Base-by-base conservation (phyloP, 2,329 filamentous ascomycete species). In the Talaromyces atroroseus region DNA sequence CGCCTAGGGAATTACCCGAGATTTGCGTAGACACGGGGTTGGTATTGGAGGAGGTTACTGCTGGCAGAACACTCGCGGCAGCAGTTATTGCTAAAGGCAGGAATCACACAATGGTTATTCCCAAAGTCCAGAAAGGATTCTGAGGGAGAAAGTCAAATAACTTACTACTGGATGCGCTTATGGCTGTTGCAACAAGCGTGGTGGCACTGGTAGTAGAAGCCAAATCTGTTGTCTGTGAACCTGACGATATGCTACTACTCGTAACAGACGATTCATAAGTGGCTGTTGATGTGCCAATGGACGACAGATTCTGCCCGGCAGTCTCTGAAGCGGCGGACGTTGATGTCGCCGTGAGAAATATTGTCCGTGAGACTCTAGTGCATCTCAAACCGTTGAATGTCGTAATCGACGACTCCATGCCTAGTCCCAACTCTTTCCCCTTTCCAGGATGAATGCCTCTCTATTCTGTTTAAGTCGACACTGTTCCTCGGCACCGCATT, bases 301-400 rank as follows among this genome's bases (percentile, higher is more conserved):
- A 48, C 12, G 44, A 40, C n/a, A 48, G 18, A 12, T 20, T 14
- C 11, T 16, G 42, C 34, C 29, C 51, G 21, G 26, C 44, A 12
- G 23, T 49, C n/a, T 48, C 45, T 44, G 61, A 51, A n/a, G 58
- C 54, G 56, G 40, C 50, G 16, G 56, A 38, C 16, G 54, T 38
- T 29, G 56, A 54, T 46, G 12, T 40, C 45, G 58, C 54, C 12
- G 54, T 57, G n/a, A 64, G 61, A 29, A 60, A 51, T 40, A 53
- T 20, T 21, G 53, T 59, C 32, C 61, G 61, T 47, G 57, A 59
- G 34, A 65, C 52, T 54, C 64, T 65, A 40, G 63, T 65, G 54
- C 64, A 68, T 61, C 62, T 59, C 46, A 62, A 59, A 38, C 64
- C 63, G 40, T 63, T 62, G 49, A 56, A 32, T 23, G 50, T 62